Conservation (phyloP, 345 rosid genomes). For the Boechera divaricarpa region DNA sequence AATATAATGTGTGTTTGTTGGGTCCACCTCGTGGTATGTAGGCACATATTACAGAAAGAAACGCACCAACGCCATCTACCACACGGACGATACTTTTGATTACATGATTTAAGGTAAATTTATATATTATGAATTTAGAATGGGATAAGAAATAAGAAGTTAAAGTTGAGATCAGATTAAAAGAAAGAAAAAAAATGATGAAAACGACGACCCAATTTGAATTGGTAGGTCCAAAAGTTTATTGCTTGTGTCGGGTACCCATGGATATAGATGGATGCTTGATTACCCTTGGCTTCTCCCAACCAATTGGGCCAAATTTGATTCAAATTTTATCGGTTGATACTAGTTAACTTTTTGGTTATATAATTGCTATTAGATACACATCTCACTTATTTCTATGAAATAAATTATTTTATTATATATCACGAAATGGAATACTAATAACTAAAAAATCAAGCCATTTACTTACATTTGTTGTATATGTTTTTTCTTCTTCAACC, state of each 20-base stretch:
- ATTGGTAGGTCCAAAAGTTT: slow-evolving; percentile 47
- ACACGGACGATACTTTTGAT: slow-evolving; percentile 32
- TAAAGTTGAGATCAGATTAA: slow-evolving; percentile 14
- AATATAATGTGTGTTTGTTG: slow-evolving; percentile 27
- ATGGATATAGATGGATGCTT: slow-evolving; percentile 40
- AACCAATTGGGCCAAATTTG: slow-evolving; percentile 37
- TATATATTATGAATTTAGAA: neutral
- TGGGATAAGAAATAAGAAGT: slow-evolving; percentile 10
- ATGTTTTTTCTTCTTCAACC: slow-evolving; percentile 9
- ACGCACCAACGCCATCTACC: slow-evolving; percentile 42
- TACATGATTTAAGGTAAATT: slow-evolving; percentile 31
- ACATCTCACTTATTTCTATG: neutral
- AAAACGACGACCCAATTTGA: slow-evolving; percentile 42
- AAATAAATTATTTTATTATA: slow-evolving; percentile 3
- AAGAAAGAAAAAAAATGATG: slow-evolving; percentile 34
- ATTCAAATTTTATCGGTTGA: slow-evolving; percentile 5
- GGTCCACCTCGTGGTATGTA: slow-evolving; percentile 45
- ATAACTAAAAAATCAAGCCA: slow-evolving; percentile 32
- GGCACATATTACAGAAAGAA: slow-evolving; percentile 43
- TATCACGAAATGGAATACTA: slow-evolving; percentile 11
- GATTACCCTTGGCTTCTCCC: slow-evolving; percentile 40
- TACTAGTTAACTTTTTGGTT: neutral
- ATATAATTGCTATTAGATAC: neutral
- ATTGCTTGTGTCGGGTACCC: slow-evolving; percentile 45
- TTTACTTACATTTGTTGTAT: slow-evolving; percentile 41